Evolutionary conservation across 345 rosid species (phyloP), one percentile per base, ranked within the genome.

Genomic region (Mangifera indica): DNA sequence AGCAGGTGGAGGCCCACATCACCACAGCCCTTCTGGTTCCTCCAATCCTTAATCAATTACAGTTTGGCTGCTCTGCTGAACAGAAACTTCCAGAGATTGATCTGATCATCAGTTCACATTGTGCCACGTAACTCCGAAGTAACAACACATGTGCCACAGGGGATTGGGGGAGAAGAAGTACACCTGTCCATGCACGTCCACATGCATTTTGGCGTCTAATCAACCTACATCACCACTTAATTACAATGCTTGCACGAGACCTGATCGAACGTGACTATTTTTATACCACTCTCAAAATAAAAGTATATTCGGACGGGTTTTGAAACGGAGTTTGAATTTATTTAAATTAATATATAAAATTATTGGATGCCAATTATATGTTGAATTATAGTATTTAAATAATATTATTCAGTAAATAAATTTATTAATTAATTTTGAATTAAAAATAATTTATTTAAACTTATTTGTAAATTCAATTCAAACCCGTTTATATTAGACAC

Each of bases 171-270:
- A n/a, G n/a, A n/a, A 24, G 17, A 4, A 46, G 22, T 46, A 25
- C 55, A 3, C 55, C 69, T 9, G 18, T 51, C 70, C 59, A 52
- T 12, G 59, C 64, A 25, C 0, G 18, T 24, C 57, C 63, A 45
- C 72, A 25, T 69, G 72, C 72, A 34, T 45, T 69, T 69, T 57
- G 72, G 72, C 64, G 55, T 69, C 72, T 44, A 58, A 46, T 58
- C 1, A 11, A 58, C 64, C 55, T 42, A 58, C 73, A 55, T 45
- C 29, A 11, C 6, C 2, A 25, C 10, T 69, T 69, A 24, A 57
- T n/a, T n/a, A n/a, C 24, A 3, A 44, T 12, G 1, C 34, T 13
- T 67, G 26, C 46, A 53, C 26, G 3, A 10, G 12, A 7, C 3
- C 1, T 42, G 29, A 60, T 60, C 63, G 10, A 60, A 10, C 51